These are phyloP conservation scores for Teunomyces barrocoloradensis DNA, from an alignment of 805 yeast species.

Conservation along the genomic window DNA sequence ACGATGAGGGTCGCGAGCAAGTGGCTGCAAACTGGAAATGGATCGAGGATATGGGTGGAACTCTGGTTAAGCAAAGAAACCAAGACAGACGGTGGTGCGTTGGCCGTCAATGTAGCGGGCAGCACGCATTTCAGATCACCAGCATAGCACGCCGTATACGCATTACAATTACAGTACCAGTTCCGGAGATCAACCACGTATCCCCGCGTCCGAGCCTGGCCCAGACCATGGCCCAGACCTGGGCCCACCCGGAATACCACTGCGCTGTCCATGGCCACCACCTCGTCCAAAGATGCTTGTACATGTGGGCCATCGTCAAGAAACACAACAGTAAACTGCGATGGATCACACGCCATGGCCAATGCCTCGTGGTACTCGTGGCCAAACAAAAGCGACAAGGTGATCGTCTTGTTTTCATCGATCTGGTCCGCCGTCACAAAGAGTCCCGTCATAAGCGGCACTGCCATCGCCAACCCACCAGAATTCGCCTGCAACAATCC, in stretches of 20 bases:
- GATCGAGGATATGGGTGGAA: conserved; percentile 1
- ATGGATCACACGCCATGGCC: neutral
- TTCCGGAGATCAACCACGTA: conserved; percentile 1
- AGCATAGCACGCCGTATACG: neutral
- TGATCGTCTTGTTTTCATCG: conserved; percentile 1
- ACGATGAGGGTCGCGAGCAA: conserved; percentile 9
- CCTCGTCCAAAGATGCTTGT: neutral
- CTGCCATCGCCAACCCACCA: neutral
- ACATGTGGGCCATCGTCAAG: neutral
- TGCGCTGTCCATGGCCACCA: neutral
- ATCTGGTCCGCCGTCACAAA: neutral
- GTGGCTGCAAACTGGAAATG: conserved; percentile 13
- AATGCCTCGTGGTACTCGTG: neutral
- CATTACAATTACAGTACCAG: conserved; percentile 4
- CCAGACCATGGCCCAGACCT: too few species aligned
- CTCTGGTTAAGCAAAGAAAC: neutral
- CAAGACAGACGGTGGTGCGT: neutral
- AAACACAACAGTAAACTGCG: neutral
- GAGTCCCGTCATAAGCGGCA: neutral
- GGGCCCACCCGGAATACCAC: neutral
- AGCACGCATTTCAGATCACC: neutral
- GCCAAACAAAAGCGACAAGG: neutral
- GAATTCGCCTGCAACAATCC: neutral
- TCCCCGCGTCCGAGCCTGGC: too few species aligned
- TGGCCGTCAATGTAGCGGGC: neutral